phyloP scores from a whole-genome alignment of 352 stramenopile species.

The Phytophthora kernoviae region DNA sequence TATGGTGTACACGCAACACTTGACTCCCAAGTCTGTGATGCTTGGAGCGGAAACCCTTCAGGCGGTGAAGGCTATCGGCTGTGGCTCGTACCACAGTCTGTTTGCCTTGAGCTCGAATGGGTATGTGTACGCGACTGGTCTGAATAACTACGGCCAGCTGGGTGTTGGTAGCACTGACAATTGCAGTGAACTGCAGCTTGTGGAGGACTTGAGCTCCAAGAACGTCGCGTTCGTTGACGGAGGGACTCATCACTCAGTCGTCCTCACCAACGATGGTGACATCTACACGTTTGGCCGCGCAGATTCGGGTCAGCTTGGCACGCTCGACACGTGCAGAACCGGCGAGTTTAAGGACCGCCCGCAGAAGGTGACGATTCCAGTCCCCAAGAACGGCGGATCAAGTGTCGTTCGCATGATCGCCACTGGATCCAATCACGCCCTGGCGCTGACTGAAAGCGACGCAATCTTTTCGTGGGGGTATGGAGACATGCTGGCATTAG shows the following conservation, averaged over 20 bases:
- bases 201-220: conserved; percentile 68
- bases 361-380: conserved; percentile 66
- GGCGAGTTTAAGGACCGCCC: conserved; percentile 84
- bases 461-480: conserved; percentile 92
- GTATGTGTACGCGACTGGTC: conserved; percentile 91
- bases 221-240: conserved; percentile 84
- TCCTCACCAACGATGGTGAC: conserved; percentile 86
- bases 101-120: conserved; percentile 66
- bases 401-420: conserved; percentile 53
- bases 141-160: conserved; percentile 98
- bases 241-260: conserved; percentile 93
- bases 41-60: conserved; percentile 56
- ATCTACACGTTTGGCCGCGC: conserved; percentile 93
- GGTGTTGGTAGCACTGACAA: conserved; percentile 91
- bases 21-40: conserved; percentile 76
- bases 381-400: conserved; percentile 29
- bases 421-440: conserved; percentile 87
- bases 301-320: conserved; percentile 95
- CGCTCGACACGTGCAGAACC: conserved; percentile 68
- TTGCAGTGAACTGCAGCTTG: conserved; percentile 66
- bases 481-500: conserved; percentile 91
- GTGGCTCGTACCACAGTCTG: conserved; percentile 89
- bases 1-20: conserved; percentile 79
- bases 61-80: conserved; percentile 82
- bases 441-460: conserved; percentile 80